Percentiles rank a stretch among this genome's conserved stretches.
Evolutionary conservation across 768 basidiomycete genomes (phyloP).

Genomic region (Sarcodon sp.): DNA sequence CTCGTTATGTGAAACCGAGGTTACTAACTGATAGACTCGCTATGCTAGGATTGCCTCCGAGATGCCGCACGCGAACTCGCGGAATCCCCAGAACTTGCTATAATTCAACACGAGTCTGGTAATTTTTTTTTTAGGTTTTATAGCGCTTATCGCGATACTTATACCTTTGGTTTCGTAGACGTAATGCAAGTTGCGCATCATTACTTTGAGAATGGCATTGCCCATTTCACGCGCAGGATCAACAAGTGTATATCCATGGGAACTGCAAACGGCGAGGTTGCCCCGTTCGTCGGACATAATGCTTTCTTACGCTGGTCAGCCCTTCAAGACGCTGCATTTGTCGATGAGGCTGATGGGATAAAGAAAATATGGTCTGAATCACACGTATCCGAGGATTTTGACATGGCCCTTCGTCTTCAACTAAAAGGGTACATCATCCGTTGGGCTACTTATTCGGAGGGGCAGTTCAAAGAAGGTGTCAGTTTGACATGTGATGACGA

Average conservation of each 20-base stretch:
- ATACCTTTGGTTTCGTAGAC: slow-evolving; percentile 24
- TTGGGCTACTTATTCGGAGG: slow-evolving; percentile 77
- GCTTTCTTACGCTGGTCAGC: slow-evolving; percentile 87
- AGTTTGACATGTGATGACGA: slow-evolving; percentile 85
- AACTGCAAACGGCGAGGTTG: slow-evolving; percentile 71
- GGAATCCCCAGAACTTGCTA: slow-evolving; percentile 72
- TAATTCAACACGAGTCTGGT: slow-evolving; percentile 87
- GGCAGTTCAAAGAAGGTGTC: slow-evolving; percentile 87
- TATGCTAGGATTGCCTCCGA: slow-evolving; percentile 56
- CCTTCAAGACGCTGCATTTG: slow-evolving; percentile 72
- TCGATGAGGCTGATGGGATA: slow-evolving; percentile 49
- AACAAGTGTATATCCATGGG: slow-evolving; percentile 75
- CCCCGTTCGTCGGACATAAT: slow-evolving; percentile 80
- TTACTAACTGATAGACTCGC: slow-evolving; percentile 13
- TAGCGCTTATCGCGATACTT: slow-evolving; percentile 1
- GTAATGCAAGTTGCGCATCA: slow-evolving; percentile 87
- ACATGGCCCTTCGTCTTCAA: slow-evolving; percentile 62
- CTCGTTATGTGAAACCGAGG: slow-evolving; percentile 14
- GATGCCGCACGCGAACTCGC: slow-evolving; percentile 81
- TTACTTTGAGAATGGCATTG: slow-evolving; percentile 86
- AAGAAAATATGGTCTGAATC: slow-evolving; percentile 75
- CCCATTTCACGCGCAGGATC: slow-evolving; percentile 80
- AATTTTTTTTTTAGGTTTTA: not conserved
- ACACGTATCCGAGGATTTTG: slow-evolving; percentile 78
- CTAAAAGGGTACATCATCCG: slow-evolving; percentile 61